phyloP scores from a whole-genome alignment of 495 filamentous ascomycete species.

The Chaetomium tenue region DNA sequence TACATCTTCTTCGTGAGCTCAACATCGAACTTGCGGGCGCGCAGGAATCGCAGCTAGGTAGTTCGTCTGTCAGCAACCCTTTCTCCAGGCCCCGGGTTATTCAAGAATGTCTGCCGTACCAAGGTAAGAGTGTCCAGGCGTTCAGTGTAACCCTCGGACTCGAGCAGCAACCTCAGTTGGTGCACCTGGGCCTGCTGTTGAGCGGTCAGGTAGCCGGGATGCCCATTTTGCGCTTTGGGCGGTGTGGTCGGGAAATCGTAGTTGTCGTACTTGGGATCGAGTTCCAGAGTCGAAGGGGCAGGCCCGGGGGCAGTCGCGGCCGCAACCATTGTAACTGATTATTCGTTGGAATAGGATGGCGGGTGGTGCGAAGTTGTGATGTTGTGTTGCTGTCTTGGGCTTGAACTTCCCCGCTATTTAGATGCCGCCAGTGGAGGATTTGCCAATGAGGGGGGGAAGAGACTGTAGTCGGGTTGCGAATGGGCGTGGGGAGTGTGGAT shows the following conservation, averaged over 20 bases:
- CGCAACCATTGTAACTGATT: constrained; percentile 27
- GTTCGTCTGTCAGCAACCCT: constrained; percentile 22
- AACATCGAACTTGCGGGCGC: constrained; percentile 93
- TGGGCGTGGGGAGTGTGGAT: constrained; percentile 1
- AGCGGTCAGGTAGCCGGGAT: constrained; percentile 83
- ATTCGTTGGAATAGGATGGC: background rate
- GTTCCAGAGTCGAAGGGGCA: constrained; percentile 45
- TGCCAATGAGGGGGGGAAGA: constrained; percentile 1
- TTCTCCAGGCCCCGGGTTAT: background rate
- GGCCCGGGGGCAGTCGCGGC: constrained; percentile 26
- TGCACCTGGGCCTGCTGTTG: constrained; percentile 87
- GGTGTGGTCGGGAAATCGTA: constrained; percentile 88
- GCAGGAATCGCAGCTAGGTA: constrained; percentile 89
- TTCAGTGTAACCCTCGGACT: constrained; percentile 78
- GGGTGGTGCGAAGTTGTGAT: background rate
- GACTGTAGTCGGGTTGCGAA: background rate
- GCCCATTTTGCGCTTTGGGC: constrained; percentile 65
- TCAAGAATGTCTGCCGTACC: constrained; percentile 47
- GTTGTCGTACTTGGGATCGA: constrained; percentile 89
- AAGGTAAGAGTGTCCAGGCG: constrained; percentile 87
- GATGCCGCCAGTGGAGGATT: background rate
- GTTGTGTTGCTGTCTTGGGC: background rate
- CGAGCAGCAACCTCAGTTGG: constrained; percentile 79
- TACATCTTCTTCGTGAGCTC: constrained; percentile 82
- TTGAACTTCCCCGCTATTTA: constrained; percentile 12